Conservation (phyloP, 257 asterid species). For the Solanum arcanum region DNA sequence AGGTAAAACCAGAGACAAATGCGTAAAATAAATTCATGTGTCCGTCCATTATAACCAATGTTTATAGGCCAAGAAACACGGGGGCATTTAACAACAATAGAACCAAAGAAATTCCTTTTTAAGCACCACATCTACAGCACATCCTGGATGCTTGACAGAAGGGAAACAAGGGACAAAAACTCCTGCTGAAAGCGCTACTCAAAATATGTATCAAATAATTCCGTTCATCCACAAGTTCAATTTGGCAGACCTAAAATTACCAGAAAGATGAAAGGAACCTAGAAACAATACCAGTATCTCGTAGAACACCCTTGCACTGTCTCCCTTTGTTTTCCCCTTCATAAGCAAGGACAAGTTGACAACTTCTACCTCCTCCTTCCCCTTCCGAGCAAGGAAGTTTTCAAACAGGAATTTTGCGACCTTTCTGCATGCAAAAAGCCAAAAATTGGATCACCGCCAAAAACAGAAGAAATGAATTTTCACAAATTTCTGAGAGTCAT, state of each 20-base stretch:
- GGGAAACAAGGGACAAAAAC: background rate
- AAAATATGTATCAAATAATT: background rate
- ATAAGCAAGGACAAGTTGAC: conserved; percentile 32
- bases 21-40: background rate
- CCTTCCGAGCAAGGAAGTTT: conserved; percentile 32
- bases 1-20: no score
- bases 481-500: background rate
- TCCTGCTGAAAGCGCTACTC: background rate
- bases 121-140: background rate
- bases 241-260: background rate
- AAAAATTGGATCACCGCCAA: background rate
- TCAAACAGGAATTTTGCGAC: conserved; percentile 31
- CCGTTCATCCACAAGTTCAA: background rate
- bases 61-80: background rate
- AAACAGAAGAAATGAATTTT: background rate
- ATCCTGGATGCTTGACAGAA: background rate
- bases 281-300: conserved; percentile 58
- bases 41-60: background rate
- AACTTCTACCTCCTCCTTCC: conserved; percentile 14
- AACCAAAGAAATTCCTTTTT: background rate
- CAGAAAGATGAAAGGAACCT: background rate
- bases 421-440: conserved; percentile 23
- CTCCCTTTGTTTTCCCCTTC: conserved; percentile 45
- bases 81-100: background rate
- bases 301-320: conserved; percentile 55